Evolutionary conservation across 257 asterid genomes (phyloP), one percentile per base, ranked within the genome.

Genomic region (Cynanchum wilfordii): DNA sequence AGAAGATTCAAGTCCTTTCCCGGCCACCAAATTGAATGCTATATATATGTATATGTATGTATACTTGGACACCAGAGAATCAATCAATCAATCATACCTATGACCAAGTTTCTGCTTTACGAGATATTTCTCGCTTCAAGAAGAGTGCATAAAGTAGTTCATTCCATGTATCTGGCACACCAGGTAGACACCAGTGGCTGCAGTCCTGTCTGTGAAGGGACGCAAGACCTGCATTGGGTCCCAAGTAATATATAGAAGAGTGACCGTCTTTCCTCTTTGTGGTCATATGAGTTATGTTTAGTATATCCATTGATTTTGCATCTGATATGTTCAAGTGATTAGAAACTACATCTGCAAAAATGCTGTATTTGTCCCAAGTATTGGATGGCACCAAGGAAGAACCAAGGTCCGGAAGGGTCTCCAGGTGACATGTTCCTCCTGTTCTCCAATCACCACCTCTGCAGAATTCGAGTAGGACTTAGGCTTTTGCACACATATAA

Each of bases 101-200:
- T 80, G 78, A 73, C 58, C 84, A 83, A 1, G 83, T 71, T 55
- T 74, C 79, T 17, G 68, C 65, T 30, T 42, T 59, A 76, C 68
- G 68, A 59, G 66, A 62, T 24, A 64, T 71, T 17, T 81, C 84
- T 0, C 77, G 91, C 81, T 84, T 91, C 76, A 93, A 74, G 60
- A 93, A 62, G 25, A 89, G 77, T 22, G 93, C 87, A 24, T 88
- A 93, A 75, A 93, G 86, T 29, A 93, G 81, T 79, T 92, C 96
- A 69, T 92, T 92, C 97, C 97, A 92, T 40, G 96, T 60, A 74
- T 92, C 97, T 1, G 96, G 98, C 8, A 93, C 89, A 3, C 98
- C 98, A 0, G 98, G 98, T 29, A 93, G 80, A 51, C 97, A 93
- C 98, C 98, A 93, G 71, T 93, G 98, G 84, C 98, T 93, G 86